Evolutionary conservation across 805 yeast species (phyloP).

Genomic region (Yarrowia alimentaria): DNA sequence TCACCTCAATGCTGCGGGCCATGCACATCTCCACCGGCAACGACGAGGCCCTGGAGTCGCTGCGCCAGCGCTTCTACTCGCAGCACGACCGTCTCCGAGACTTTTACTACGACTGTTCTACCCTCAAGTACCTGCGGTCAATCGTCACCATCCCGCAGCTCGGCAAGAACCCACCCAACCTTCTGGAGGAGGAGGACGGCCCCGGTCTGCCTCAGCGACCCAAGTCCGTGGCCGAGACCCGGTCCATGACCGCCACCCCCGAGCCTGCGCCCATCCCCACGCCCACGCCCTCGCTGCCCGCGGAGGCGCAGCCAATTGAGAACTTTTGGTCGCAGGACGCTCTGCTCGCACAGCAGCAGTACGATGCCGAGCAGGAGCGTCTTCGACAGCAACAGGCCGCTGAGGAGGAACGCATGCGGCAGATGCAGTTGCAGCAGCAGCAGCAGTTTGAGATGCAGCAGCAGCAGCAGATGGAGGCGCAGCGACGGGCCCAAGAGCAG

Average conservation of each 20-base stretch:
- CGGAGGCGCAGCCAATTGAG: conserved; percentile 43
- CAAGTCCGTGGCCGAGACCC: conserved; percentile 33
- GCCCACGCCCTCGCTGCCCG: conserved; percentile 35
- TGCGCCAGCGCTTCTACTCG: conserved; percentile 65
- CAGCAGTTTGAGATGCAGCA: conserved; percentile 72
- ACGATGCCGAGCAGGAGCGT: conserved; percentile 58
- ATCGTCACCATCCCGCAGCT: conserved; percentile 76
- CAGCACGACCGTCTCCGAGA: conserved; percentile 72
- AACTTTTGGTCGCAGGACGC: conserved; percentile 46
- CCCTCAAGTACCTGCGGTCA: conserved; percentile 75
- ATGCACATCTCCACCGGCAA: conserved; percentile 70
- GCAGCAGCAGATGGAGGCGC: conserved; percentile 63
- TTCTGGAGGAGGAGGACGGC: conserved; percentile 46
- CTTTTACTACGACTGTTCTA: conserved; percentile 86
- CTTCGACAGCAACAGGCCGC: conserved; percentile 61
- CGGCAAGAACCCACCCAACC: conserved; percentile 58
- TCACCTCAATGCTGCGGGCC: conserved; percentile 87
- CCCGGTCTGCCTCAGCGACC: conserved; percentile 47
- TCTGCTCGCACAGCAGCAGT: conserved; percentile 48
- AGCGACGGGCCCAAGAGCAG: conserved; percentile 69
- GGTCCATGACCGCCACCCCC: conserved; percentile 32
- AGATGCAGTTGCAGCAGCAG: conserved; percentile 67
- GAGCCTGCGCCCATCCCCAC: conserved; percentile 31
- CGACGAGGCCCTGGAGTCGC: conserved; percentile 72
- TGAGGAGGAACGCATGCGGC: conserved; percentile 65